Percentiles rank a stretch among this genome's conserved stretches.
These are phyloP conservation scores for Russula virescens DNA, from an alignment of 768 basidiomycete species.

Conservation along the genomic window DNA sequence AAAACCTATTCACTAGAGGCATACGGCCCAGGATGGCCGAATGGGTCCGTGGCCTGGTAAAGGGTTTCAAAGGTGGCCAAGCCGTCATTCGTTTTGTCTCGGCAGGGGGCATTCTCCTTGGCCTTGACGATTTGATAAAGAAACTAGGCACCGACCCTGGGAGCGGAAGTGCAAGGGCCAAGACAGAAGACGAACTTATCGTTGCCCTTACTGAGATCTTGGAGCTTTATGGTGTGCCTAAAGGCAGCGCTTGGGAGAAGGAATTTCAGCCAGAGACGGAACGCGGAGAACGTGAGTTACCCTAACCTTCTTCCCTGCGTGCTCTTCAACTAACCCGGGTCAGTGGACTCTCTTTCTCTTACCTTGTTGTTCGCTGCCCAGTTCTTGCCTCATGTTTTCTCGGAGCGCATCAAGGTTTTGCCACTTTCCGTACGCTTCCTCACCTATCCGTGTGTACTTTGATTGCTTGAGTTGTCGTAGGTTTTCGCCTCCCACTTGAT, in stretches of 20 bases:
- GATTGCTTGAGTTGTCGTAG: constrained; percentile 25
- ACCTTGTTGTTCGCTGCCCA: constrained; percentile 50
- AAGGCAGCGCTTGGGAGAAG: constrained; percentile 51
- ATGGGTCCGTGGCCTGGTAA: constrained; percentile 49
- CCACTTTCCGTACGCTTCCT: constrained; percentile 43
- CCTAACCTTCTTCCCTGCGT: neutral
- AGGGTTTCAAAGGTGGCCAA: constrained; percentile 62
- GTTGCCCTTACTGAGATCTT: constrained; percentile 70
- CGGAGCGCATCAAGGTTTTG: constrained; percentile 51
- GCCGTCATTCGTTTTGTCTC: constrained; percentile 56
- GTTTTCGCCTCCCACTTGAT: constrained; percentile 32
- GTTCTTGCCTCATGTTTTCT: constrained; percentile 49
- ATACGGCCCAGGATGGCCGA: constrained; percentile 26
- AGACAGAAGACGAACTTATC: constrained; percentile 59
- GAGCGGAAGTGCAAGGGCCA: constrained; percentile 32
- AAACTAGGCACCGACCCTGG: constrained; percentile 29
- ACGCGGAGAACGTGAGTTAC: constrained; percentile 33
- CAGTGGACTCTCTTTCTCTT: constrained; percentile 27
- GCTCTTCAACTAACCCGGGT: neutral
- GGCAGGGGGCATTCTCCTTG: constrained; percentile 58
- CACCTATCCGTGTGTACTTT: constrained; percentile 21
- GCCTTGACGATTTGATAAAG: constrained; percentile 48
- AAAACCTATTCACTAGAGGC: constrained; percentile 23
- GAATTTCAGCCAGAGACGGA: constrained; percentile 57
- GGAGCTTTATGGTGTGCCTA: constrained; percentile 42